Evolutionary conservation across 805 yeast species (phyloP), one percentile per base, ranked within the genome.

Genomic region (Yarrowia sp.): DNA sequence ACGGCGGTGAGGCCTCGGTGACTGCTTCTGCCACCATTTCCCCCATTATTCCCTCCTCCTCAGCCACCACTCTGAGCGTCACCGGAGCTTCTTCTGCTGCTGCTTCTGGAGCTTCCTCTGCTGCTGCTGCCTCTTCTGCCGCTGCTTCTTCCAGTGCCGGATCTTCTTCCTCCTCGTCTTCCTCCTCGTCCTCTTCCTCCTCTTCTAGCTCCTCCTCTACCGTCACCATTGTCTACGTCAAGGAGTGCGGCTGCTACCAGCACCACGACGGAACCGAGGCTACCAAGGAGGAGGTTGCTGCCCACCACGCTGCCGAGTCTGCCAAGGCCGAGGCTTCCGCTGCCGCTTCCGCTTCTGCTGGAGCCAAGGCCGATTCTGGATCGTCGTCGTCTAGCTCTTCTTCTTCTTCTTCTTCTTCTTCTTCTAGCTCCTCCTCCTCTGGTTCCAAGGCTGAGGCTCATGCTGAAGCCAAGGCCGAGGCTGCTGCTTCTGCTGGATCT

Each of bases 231-330:
- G 50, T 46, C 35, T 46, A 22, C 50, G 50, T 46, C 50, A 5
- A 46, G 8, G 50, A 46, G 35, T 46, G 50, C n/a, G 32, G 50
- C 32, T 46, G 50, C 50, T 46, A 46, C 50, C 19, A 46, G 50
- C 50, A 46, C 50, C 5, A 46, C 15, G 32, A 46, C 35, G 50
- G 50, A 14, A 5, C 50, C 12, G 32, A 11, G 7, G 50, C 50
- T 11, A 46, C 50, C 50, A 32, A 10, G 2, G 50, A 46, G 50
- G 50, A 46, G 50, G 50, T 46, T 16, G 15, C 15, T 19, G 35
- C 35, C n/a, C 35, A 46, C 35, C 11, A 46, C n/a, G 50, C 35
- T 22, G 32, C 50, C 9, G 10, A 42, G 16, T 32, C 5, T 11
- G 8, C 35, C n/a, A 46, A 19, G 22, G 40, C 40, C 8, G 46